Conservation (phyloP, 768 basidiomycete species). For the Lactarius evosmus region DNA sequence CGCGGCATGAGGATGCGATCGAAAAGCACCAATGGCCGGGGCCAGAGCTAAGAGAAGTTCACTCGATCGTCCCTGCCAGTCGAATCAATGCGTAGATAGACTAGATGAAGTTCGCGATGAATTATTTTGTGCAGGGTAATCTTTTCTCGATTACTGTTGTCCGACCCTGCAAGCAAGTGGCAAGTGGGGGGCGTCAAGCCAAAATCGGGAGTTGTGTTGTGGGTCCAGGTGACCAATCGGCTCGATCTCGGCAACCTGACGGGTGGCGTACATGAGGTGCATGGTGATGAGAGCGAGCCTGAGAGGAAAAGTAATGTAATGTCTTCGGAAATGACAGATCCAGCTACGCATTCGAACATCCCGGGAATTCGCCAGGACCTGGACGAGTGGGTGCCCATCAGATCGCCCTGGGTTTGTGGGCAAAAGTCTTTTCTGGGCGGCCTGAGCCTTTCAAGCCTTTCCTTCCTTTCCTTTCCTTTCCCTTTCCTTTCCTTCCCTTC, state of each 20-base stretch:
- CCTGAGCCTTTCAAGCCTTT: not conserved
- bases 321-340: slow-evolving; percentile 20
- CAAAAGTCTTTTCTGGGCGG: slow-evolving; percentile 3
- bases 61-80: slow-evolving; percentile 3
- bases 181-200: not conserved
- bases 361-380: slow-evolving; percentile 18
- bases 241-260: slow-evolving; percentile 14
- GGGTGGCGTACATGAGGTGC: slow-evolving; percentile 23
- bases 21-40: slow-evolving; percentile 24
- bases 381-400: not conserved
- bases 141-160: not conserved
- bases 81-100: not conserved
- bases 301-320: slow-evolving; percentile 16
- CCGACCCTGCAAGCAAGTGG: not conserved
- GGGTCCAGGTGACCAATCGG: slow-evolving; percentile 17
- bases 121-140: not conserved
- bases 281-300: not conserved
- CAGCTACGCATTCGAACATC: slow-evolving; percentile 25
- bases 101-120: not conserved
- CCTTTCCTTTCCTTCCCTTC: no score
- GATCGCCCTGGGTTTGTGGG: slow-evolving; percentile 3
- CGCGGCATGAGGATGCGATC: slow-evolving; percentile 17
- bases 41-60: not conserved
- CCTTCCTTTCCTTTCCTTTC: no score
- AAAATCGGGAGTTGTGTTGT: slow-evolving; percentile 3